phyloP scores from a whole-genome alignment of 768 basidiomycete species.

The Lentinula boryana region DNA sequence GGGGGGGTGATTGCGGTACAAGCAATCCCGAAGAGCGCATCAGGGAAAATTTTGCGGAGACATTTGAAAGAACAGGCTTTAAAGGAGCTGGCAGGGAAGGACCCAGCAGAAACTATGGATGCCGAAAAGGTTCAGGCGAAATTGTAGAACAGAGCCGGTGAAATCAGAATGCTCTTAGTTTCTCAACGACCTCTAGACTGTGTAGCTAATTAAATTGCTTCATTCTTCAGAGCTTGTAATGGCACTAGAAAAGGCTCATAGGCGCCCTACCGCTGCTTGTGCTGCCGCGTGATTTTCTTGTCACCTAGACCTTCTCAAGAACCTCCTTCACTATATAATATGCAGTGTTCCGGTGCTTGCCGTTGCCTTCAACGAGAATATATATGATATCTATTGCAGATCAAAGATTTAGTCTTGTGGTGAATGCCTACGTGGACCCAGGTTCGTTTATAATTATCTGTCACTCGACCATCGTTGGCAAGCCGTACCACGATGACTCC shows the following conservation, averaged over 20 bases:
- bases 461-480: not conserved
- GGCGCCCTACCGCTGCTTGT: not conserved
- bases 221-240: not conserved
- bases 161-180: not conserved
- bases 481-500: conserved; percentile 10
- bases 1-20: conserved; percentile 67
- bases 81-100: conserved; percentile 29
- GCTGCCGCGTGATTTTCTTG: not conserved
- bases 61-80: conserved; percentile 67
- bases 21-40: conserved; percentile 68
- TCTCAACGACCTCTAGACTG: not conserved
- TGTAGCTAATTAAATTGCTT: not conserved
- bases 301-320: not conserved
- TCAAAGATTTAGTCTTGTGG: not conserved
- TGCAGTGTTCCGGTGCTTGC: too few relatives aligned
- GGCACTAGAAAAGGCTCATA: not conserved
- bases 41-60: conserved; percentile 83
- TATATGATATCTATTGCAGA: not conserved
- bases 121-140: not conserved
- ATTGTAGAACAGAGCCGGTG: not conserved
- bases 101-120: conserved; percentile 1
- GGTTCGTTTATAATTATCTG: not conserved
- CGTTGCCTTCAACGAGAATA: too few relatives aligned
- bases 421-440: not conserved
- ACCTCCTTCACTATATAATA: not conserved